Conservation (phyloP, 352 stramenopile genomes). For the Phytophthora hybrid region DNA sequence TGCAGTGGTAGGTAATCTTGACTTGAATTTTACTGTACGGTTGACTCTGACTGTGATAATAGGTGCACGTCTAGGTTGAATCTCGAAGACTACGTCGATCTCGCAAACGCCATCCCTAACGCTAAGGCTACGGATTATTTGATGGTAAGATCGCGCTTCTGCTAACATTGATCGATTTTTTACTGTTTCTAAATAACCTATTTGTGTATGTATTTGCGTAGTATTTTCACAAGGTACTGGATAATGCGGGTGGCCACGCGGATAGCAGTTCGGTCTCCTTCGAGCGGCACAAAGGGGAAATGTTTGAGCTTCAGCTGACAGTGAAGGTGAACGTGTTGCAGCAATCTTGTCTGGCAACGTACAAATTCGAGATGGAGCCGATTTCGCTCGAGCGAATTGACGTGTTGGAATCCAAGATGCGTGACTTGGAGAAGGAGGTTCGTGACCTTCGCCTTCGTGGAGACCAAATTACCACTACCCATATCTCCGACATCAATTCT, state of each 20-base stretch:
- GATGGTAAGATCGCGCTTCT: background rate
- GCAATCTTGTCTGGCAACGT: background rate
- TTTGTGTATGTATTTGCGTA: background rate
- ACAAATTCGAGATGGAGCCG: background rate
- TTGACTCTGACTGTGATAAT: background rate
- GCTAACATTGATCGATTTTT: background rate
- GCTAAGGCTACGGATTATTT: background rate
- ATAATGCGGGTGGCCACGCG: too few species aligned
- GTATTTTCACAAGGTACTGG: background rate
- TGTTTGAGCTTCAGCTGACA: background rate
- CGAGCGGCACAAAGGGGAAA: background rate
- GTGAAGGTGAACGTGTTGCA: background rate
- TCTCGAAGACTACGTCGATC: background rate
- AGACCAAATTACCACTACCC: too few species aligned
- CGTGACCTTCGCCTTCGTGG: background rate
- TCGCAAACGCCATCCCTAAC: background rate
- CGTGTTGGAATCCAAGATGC: background rate
- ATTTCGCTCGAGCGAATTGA: background rate
- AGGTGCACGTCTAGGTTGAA: background rate
- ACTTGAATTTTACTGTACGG: background rate
- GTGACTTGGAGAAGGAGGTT: background rate
- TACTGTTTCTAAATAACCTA: background rate
- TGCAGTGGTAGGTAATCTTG: background rate
- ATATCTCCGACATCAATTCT: too few species aligned
- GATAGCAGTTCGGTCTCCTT: background rate